Evolutionary conservation across 2,329 filamentous ascomycete species (phyloP).

Genomic region (Ascochyta koolunga): DNA sequence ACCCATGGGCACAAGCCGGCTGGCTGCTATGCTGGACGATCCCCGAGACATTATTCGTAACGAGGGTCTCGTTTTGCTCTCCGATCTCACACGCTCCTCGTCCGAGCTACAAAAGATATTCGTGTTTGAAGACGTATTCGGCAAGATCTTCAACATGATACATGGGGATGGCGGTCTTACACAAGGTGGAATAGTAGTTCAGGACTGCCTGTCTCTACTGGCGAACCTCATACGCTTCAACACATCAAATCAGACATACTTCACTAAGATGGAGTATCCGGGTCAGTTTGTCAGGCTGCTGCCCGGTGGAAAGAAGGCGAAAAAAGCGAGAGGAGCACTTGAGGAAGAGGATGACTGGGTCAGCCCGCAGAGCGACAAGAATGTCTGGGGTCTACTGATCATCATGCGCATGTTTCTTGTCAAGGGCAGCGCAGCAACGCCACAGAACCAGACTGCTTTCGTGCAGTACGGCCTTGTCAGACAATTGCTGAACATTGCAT

Average conservation of each 20-base stretch:
- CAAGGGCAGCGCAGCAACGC: slow-evolving; percentile 77
- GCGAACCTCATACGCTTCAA: slow-evolving; percentile 89
- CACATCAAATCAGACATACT: slow-evolving; percentile 89
- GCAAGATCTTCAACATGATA: slow-evolving; percentile 82
- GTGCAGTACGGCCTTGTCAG: slow-evolving; percentile 82
- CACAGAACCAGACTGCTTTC: slow-evolving; percentile 83
- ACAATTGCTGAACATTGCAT: slow-evolving; percentile 81
- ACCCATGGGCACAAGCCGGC: slow-evolving; percentile 82
- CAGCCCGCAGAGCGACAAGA: slow-evolving; percentile 80
- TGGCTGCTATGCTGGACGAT: slow-evolving; percentile 86
- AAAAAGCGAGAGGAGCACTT: slow-evolving; percentile 60
- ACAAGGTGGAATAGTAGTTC: slow-evolving; percentile 84
- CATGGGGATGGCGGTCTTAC: slow-evolving; percentile 78
- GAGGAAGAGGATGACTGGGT: slow-evolving; percentile 73
- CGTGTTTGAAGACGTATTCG: slow-evolving; percentile 93
- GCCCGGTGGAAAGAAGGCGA: slow-evolving; percentile 62
- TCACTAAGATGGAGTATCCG: slow-evolving; percentile 87
- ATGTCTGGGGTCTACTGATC: slow-evolving; percentile 86
- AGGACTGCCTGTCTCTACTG: slow-evolving; percentile 89
- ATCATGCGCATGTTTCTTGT: slow-evolving; percentile 86
- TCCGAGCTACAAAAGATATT: slow-evolving; percentile 92
- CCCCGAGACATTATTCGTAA: slow-evolving; percentile 85
- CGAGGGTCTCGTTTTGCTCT: slow-evolving; percentile 81
- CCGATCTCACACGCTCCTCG: slow-evolving; percentile 84
- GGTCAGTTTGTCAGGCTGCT: slow-evolving; percentile 73